These are phyloP conservation scores for Nitzschia sp. DNA, from an alignment of 108 stramenopile species.

Conservation along the genomic window DNA sequence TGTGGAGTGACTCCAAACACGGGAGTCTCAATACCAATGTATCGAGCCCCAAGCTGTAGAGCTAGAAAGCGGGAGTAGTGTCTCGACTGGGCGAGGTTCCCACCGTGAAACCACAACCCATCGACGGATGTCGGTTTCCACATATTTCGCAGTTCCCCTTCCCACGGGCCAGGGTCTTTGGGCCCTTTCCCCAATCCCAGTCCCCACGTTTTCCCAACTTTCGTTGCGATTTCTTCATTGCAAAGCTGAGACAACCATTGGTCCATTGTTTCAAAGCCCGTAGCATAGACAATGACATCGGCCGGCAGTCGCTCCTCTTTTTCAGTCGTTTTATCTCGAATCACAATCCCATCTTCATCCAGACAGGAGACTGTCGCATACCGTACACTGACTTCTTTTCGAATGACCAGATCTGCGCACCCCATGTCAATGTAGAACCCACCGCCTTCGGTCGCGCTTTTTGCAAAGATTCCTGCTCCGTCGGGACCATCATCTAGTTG, in stretches of 20 bases:
- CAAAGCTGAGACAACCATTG: slow-evolving; percentile 19
- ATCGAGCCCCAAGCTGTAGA: slow-evolving; percentile 19
- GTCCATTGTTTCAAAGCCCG: slow-evolving; percentile 37
- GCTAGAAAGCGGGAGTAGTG: slow-evolving; percentile 24
- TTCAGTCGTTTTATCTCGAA: slow-evolving; percentile 8
- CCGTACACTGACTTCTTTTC: slow-evolving; percentile 12
- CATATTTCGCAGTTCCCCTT: slow-evolving; percentile 35
- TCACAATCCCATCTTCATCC: slow-evolving; percentile 24
- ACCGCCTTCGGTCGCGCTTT: slow-evolving; percentile 25
- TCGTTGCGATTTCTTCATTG: slow-evolving; percentile 21
- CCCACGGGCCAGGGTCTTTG: slow-evolving; percentile 38
- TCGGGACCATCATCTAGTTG: slow-evolving; percentile 32
- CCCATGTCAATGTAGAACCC: slow-evolving; percentile 42
- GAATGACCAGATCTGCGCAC: slow-evolving; percentile 24
- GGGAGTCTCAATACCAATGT: background rate
- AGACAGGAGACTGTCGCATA: slow-evolving; percentile 26
- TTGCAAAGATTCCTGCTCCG: slow-evolving; percentile 34
- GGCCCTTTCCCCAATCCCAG: slow-evolving; percentile 18
- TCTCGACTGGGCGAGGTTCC: slow-evolving; percentile 21
- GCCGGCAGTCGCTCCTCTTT: slow-evolving; percentile 18
- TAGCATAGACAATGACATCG: slow-evolving; percentile 38
- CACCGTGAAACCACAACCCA: slow-evolving; percentile 31
- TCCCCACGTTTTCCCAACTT: slow-evolving; percentile 28
- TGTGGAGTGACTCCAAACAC: background rate
- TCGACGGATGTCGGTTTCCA: slow-evolving; percentile 30